phyloP scores from a whole-genome alignment of 1,284 basidiomycete genomes.

The Anthracocystis walkeri region DNA sequence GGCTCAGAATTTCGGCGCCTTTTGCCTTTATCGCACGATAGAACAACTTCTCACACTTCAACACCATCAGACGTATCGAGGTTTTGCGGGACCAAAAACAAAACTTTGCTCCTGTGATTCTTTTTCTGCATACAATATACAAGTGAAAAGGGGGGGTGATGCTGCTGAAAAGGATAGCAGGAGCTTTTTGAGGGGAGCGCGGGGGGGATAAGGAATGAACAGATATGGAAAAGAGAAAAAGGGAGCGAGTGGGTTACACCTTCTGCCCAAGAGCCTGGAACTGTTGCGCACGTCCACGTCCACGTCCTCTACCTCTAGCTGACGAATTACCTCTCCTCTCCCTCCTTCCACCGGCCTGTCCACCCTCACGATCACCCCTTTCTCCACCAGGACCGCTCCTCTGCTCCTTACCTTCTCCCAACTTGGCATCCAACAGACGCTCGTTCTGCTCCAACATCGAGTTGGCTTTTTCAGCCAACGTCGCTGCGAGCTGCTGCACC shows the following conservation, averaged over 20 bases:
- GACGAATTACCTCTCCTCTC: conserved; percentile 61
- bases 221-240: too few relatives aligned
- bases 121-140: conserved; percentile 25
- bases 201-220: conserved; percentile 5
- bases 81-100: neutral
- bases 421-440: conserved; percentile 89
- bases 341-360: conserved; percentile 50
- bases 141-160: neutral
- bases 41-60: neutral
- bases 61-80: neutral
- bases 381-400: conserved; percentile 46
- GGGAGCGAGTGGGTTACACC: conserved; percentile 44
- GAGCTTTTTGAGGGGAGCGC: conserved; percentile 33
- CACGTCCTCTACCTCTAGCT: conserved; percentile 61
- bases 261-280: conserved; percentile 62
- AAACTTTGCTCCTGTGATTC: conserved; percentile 17
- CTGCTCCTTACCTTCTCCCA: conserved; percentile 73
- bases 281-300: conserved; percentile 63
- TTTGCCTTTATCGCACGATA: conserved; percentile 18
- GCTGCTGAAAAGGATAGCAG: conserved; percentile 5
- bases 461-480: conserved; percentile 86
- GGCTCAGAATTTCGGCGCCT: conserved; percentile 17
- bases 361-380: conserved; percentile 48
- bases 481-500: conserved; percentile 66
- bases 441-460: conserved; percentile 94